These are phyloP conservation scores for Tagetes erecta DNA, from an alignment of 129 eudicot genomes.

Conservation along the genomic window DNA sequence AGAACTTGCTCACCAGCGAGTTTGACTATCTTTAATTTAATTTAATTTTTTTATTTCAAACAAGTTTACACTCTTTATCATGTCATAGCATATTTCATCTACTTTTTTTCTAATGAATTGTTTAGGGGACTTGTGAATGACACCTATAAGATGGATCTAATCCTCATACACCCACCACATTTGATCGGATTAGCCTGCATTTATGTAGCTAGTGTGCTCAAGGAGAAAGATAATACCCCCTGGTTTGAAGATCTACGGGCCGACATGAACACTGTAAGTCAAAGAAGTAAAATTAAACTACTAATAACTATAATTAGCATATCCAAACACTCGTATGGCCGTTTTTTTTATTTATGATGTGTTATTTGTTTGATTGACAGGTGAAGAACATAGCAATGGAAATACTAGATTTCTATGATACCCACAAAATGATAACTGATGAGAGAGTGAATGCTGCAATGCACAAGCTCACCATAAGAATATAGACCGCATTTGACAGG, in stretches of 20 bases:
- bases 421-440: conserved; percentile 65
- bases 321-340: not conserved
- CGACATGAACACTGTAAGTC: conserved; percentile 83
- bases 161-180: conserved; percentile 89
- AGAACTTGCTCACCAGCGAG: conserved; percentile 18
- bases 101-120: not conserved
- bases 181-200: conserved; percentile 92
- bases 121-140: conserved; percentile 94
- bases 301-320: too few relatives aligned
- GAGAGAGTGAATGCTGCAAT: conserved; percentile 73
- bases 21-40: conserved; percentile 10
- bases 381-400: conserved; percentile 98
- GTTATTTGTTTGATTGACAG: conserved; percentile 38
- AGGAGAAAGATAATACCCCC: conserved; percentile 83
- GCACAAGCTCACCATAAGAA: conserved; percentile 63
- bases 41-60: conserved; percentile 5
- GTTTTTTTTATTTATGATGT: not conserved
- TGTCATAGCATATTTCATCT: conserved; percentile 14
- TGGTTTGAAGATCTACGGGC: conserved; percentile 99
- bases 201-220: conserved; percentile 80
- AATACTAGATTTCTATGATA: conserved; percentile 86
- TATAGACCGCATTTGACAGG: conserved; percentile 23
- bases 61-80: not conserved
- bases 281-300: not conserved
- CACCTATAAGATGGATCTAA: conserved; percentile 92